Evolutionary conservation across 2,329 filamentous ascomycete species (phyloP).

Genomic region (Raffaelea arxii): DNA sequence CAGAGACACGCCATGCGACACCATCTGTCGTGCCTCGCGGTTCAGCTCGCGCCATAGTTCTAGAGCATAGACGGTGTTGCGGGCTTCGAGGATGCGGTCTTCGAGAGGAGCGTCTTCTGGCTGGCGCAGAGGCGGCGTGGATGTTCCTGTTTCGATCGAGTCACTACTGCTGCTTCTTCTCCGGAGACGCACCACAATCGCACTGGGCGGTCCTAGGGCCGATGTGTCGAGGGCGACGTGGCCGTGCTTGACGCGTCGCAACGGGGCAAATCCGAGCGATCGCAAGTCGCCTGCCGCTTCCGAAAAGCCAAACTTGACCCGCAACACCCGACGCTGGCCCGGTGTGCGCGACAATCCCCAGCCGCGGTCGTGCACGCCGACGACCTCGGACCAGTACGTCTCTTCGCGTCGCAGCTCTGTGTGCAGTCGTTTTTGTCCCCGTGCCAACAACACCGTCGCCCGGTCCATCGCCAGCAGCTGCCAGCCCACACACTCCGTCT

Average conservation of each 20-base stretch:
- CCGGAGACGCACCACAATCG: slow-evolving; percentile 7
- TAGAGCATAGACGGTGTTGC: slow-evolving; percentile 71
- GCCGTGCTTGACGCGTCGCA: slow-evolving; percentile 67
- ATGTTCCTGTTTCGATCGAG: slow-evolving; percentile 36
- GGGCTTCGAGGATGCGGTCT: slow-evolving; percentile 60
- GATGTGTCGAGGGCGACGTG: slow-evolving; percentile 63
- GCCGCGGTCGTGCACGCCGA: slow-evolving; percentile 70
- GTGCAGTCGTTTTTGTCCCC: slow-evolving; percentile 62
- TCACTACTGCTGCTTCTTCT: background rate
- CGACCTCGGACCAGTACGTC: slow-evolving; percentile 80
- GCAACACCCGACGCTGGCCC: slow-evolving; percentile 61
- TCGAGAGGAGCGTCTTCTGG: slow-evolving; percentile 52
- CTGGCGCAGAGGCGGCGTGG: slow-evolving; percentile 39
- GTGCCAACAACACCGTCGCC: slow-evolving; percentile 63
- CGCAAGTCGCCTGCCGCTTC: slow-evolving; percentile 57
- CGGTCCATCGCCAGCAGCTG: slow-evolving; percentile 67
- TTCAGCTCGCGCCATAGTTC: slow-evolving; percentile 88
- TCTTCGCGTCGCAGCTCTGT: slow-evolving; percentile 71
- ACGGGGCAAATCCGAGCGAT: slow-evolving; percentile 67
- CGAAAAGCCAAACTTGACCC: slow-evolving; percentile 80
- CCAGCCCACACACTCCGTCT: slow-evolving; percentile 56
- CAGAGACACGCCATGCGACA: slow-evolving; percentile 59
- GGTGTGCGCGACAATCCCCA: slow-evolving; percentile 80
- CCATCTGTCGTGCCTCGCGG: slow-evolving; percentile 65
- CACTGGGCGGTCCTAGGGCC: slow-evolving; percentile 32